A percentile compares a stretch with the other conserved stretches of the same genome.
These are phyloP conservation scores for Rubroshorea leprosula DNA, from an alignment of 345 rosid genomes.

Conservation along the genomic window DNA sequence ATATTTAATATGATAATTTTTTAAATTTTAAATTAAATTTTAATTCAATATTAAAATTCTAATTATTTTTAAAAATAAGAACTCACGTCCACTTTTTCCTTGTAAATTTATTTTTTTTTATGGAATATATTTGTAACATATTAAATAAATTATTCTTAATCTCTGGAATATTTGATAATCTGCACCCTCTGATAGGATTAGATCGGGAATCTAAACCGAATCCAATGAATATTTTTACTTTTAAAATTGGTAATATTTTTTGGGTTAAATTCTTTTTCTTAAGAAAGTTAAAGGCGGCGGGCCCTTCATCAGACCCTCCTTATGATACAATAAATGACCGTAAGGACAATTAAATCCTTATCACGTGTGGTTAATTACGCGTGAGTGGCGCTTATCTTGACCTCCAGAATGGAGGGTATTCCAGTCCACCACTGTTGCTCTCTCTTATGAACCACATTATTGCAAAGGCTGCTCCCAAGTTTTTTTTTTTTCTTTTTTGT, in stretches of 20 bases:
- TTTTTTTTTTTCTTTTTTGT: no score
- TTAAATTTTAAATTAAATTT: no score
- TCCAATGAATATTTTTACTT: slow-evolving; percentile 16
- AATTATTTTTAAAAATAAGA: no score
- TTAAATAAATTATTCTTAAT: not conserved
- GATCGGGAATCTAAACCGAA: not conserved
- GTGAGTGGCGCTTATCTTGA: slow-evolving; percentile 21
- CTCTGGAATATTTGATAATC: not conserved
- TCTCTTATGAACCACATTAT: not conserved
- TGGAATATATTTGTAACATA: not conserved
- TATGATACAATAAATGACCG: slow-evolving; percentile 10
- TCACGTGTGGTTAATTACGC: slow-evolving; percentile 29
- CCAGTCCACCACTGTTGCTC: not conserved
- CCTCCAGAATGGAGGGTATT: slow-evolving; percentile 16
- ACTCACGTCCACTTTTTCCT: no score
- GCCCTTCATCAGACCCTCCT: slow-evolving; percentile 8
- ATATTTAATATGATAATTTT: no score
- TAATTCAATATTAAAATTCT: no score
- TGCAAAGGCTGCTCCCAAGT: not conserved
- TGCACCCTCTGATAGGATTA: not conserved
- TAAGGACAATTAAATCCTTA: slow-evolving; percentile 33
- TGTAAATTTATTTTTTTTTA: not conserved
- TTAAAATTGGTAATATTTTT: not conserved
- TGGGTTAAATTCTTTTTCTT: not conserved
- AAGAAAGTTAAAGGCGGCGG: slow-evolving; percentile 15